Evolutionary conservation across 2,329 filamentous ascomycete genomes (phyloP), one percentile per base, ranked within the genome.

Genomic region (Fusarium aywerte): DNA sequence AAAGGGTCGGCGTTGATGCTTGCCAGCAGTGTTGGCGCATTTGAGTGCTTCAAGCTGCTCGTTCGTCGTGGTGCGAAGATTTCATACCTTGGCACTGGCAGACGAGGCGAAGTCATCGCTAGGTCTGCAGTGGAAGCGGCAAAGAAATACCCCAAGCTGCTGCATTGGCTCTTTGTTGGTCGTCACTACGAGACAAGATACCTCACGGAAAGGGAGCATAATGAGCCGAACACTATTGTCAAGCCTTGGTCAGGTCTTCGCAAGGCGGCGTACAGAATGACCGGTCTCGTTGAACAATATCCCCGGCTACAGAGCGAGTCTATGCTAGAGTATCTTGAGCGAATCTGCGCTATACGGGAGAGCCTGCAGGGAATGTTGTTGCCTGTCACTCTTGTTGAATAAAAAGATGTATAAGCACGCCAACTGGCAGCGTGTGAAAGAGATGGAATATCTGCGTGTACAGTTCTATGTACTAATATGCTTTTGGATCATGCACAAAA

Each of bases 1-100:
- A 51, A 50, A 2, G 71, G 71, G 3, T 69, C 71, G 7, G 58
- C 62, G 1, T 48, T 73, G 48, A 72, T 73, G 69, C 67, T 59
- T 43, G 71, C 71, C 13, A 61, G 58, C 18, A 38, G 33, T 5
- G 54, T 71, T 4, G 71, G 68, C 0, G 57, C 58, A 2, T 36
- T 58, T 2, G 25, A 43, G 3, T 58, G 55, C 9, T 71, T 73
- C 58, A 66, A 73, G 38, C 6, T 62, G 6, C 65, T 73, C 12
- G 57, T 73, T 6, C 62, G 52, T 3, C 23, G 25, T 6, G 69
- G 69, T 3, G 71, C 71, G 12, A 57, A 51, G 8, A 48, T 71
- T 7, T 40, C 62, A 8, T 73, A 73, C 10, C 21, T 53, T 7
- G 16, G 39, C 4, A 57, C 18, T 0, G 66, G 66, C 8, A 57